Conservation (phyloP, 331 rosid species). For the Malus hybrid region DNA sequence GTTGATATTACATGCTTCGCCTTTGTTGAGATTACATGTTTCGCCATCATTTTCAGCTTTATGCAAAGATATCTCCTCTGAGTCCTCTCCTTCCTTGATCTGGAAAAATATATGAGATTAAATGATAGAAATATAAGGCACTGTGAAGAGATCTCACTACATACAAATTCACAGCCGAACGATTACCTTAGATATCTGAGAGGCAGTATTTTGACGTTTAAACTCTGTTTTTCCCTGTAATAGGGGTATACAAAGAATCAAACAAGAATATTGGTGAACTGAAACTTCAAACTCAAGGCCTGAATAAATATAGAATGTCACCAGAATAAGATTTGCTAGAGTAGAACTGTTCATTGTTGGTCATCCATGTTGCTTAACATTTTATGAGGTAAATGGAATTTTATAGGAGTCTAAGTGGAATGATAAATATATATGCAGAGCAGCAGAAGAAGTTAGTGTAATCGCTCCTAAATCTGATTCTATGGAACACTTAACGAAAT, state of each 20-base stretch:
- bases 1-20: conserved; percentile 10
- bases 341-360: neutral
- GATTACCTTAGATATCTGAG: conserved; percentile 29
- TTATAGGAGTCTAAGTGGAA: neutral
- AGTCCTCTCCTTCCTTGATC: conserved; percentile 37
- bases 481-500: neutral
- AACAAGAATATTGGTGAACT: neutral
- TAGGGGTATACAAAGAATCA: neutral
- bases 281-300: neutral
- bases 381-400: neutral
- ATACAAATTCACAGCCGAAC: neutral
- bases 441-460: neutral
- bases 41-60: conserved; percentile 22
- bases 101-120: conserved; percentile 14
- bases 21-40: conserved; percentile 18
- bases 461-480: neutral
- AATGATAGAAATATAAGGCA: neutral
- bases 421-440: neutral
- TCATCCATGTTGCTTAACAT: neutral
- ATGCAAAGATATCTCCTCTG: conserved; percentile 10
- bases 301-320: neutral
- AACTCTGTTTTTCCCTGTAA: conserved; percentile 44
- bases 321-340: neutral
- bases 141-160: conserved; percentile 2
- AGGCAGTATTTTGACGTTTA: conserved; percentile 15